These are phyloP conservation scores for Asterella californica DNA, from an alignment of 225 moss, liverwort and hornwort species.

Conservation along the genomic window DNA sequence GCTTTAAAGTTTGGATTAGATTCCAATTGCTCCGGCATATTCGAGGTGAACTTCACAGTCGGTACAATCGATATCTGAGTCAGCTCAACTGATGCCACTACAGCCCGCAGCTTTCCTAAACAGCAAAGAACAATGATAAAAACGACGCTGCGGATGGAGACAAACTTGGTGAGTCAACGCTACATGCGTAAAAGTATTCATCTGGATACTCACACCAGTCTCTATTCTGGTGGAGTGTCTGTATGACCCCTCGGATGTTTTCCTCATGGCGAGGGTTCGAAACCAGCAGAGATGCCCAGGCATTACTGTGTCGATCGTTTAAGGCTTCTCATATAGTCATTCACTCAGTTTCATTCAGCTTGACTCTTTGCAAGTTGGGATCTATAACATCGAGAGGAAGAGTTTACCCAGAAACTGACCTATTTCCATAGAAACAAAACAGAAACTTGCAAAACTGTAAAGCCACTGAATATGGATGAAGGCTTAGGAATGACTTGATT, in stretches of 20 bases:
- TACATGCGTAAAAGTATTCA: neutral
- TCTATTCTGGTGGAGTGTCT: neutral
- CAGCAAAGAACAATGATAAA: conserved; percentile 1
- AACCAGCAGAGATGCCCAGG: neutral
- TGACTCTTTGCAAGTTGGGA: neutral
- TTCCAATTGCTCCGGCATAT: neutral
- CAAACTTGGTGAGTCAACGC: neutral
- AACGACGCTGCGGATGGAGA: neutral
- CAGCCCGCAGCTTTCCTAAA: neutral
- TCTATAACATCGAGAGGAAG: neutral
- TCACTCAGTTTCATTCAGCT: neutral
- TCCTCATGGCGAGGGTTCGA: neutral
- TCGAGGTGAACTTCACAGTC: neutral
- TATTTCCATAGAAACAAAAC: neutral
- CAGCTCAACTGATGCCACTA: neutral
- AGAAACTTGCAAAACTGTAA: neutral
- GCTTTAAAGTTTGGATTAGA: neutral
- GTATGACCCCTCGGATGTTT: neutral
- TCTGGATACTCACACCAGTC: neutral
- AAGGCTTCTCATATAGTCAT: no score
- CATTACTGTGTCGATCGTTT: neutral
- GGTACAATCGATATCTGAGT: neutral
- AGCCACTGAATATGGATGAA: neutral
- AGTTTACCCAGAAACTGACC: neutral
- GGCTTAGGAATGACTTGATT: no score